These are phyloP conservation scores for Tephrocybe sp. DNA, from an alignment of 768 basidiomycete genomes.

Conservation along the genomic window DNA sequence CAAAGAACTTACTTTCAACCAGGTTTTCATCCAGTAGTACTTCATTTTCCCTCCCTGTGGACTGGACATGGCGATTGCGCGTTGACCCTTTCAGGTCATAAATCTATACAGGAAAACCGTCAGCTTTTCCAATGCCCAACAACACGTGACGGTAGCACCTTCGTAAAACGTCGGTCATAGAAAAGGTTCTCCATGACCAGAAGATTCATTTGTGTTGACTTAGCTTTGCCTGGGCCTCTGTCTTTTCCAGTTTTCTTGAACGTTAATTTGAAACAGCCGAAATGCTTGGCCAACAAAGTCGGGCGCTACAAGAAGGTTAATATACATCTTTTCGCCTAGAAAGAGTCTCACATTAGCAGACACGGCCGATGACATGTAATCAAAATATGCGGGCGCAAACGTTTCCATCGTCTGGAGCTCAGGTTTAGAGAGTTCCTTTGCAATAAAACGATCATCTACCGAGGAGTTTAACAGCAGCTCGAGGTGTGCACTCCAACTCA, in stretches of 20 bases:
- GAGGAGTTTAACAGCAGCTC: slow-evolving; percentile 5
- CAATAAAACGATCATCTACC: slow-evolving; percentile 95
- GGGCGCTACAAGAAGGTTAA: slow-evolving; percentile 60
- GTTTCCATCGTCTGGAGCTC: slow-evolving; percentile 95
- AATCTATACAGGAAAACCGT: slow-evolving; percentile 47
- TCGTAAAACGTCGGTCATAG: slow-evolving; percentile 87
- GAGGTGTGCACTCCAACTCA: neutral
- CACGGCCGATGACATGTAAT: slow-evolving; percentile 96
- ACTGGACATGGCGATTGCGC: slow-evolving; percentile 88
- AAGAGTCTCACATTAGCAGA: slow-evolving; percentile 64
- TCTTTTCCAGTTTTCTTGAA: slow-evolving; percentile 82
- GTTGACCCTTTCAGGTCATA: slow-evolving; percentile 98
- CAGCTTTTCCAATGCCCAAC: neutral
- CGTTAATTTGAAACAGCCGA: slow-evolving; percentile 93
- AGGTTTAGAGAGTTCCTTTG: slow-evolving; percentile 88
- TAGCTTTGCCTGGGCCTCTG: slow-evolving; percentile 58
- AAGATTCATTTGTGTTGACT: slow-evolving; percentile 90
- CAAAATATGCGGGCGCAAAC: slow-evolving; percentile 96
- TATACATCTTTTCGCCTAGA: slow-evolving; percentile 3
- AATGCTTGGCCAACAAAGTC: slow-evolving; percentile 92
- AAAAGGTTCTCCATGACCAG: slow-evolving; percentile 98
- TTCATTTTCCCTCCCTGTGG: slow-evolving; percentile 88
- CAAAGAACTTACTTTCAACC: slow-evolving; percentile 65
- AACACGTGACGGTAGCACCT: slow-evolving; percentile 41
- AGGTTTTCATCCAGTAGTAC: slow-evolving; percentile 97